Conservation (phyloP, 441 rosid genomes). For the Macaranga tanarius region DNA sequence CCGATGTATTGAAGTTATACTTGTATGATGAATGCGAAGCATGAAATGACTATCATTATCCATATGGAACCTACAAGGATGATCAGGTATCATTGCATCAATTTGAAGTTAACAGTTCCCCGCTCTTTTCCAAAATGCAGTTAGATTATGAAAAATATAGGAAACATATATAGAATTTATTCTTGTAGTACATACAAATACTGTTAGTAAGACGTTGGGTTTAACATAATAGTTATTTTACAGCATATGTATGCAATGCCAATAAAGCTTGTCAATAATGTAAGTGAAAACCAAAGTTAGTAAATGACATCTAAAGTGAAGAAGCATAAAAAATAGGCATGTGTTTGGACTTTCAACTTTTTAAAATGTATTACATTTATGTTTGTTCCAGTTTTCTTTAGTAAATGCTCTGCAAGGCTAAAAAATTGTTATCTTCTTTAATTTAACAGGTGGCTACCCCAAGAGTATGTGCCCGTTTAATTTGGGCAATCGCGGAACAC, state of each 20-base stretch:
- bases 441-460: conserved; percentile 73
- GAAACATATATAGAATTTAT: neutral
- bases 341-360: neutral
- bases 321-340: neutral
- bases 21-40: neutral
- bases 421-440: conserved; percentile 9
- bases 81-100: neutral
- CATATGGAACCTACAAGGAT: neutral
- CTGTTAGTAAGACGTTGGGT: neutral
- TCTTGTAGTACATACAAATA: neutral
- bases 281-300: neutral
- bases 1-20: neutral
- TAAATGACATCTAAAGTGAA: neutral
- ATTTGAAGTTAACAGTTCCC: neutral
- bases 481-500: conserved; percentile 94
- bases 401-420: neutral
- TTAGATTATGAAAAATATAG: neutral
- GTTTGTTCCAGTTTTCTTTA: neutral
- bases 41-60: neutral
- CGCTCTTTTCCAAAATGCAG: neutral
- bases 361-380: neutral
- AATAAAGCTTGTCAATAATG: conserved; percentile 3
- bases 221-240: neutral
- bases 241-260: neutral
- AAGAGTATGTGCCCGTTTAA: conserved; percentile 74